phyloP scores from a whole-genome alignment of 1,284 basidiomycete species.

The Laetiporus sulphureus region DNA sequence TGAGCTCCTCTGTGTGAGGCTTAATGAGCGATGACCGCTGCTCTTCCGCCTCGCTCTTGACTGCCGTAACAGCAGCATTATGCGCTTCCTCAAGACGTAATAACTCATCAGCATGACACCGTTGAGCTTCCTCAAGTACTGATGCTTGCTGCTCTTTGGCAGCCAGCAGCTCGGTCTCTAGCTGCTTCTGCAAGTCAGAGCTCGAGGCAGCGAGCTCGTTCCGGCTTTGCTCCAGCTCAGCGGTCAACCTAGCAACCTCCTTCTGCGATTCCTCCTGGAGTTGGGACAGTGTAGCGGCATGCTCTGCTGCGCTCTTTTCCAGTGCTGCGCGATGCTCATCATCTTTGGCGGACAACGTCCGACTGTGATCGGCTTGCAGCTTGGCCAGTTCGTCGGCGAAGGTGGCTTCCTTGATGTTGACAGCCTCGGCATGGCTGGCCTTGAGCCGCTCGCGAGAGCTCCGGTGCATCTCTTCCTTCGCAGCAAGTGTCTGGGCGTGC shows the following conservation, averaged over 20 bases:
- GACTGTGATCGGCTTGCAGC: slow-evolving; percentile 49
- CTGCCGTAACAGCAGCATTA: slow-evolving; percentile 27
- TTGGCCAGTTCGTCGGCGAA: slow-evolving; percentile 55
- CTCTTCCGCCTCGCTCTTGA: slow-evolving; percentile 18
- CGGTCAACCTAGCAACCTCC: slow-evolving; percentile 44
- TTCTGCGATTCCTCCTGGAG: slow-evolving; percentile 43
- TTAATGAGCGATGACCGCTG: slow-evolving; percentile 23
- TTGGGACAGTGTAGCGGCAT: slow-evolving; percentile 33
- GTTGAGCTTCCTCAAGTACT: slow-evolving; percentile 47
- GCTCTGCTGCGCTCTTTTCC: slow-evolving; percentile 32
- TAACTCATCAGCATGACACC: slow-evolving; percentile 47
- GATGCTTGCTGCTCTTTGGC: slow-evolving; percentile 50
- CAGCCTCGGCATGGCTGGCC: slow-evolving; percentile 49
- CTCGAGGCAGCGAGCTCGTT: slow-evolving; percentile 36
- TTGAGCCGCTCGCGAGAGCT: slow-evolving; percentile 34
- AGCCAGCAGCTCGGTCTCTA: slow-evolving; percentile 42
- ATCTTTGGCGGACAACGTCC: slow-evolving; percentile 45
- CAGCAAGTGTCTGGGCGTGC: slow-evolving; percentile 43
- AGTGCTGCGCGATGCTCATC: slow-evolving; percentile 43
- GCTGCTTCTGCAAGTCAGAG: slow-evolving; percentile 37
- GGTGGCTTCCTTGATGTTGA: slow-evolving; percentile 53
- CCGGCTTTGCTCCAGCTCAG: slow-evolving; percentile 37
- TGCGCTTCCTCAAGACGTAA: slow-evolving; percentile 41
- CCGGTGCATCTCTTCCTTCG: slow-evolving; percentile 54
- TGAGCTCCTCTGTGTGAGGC: slow-evolving; percentile 34